A percentile compares a stretch with the other conserved stretches of the same genome.
Evolutionary conservation across 2,329 filamentous ascomycete species (phyloP).

Genomic region (Truncatella angustata): DNA sequence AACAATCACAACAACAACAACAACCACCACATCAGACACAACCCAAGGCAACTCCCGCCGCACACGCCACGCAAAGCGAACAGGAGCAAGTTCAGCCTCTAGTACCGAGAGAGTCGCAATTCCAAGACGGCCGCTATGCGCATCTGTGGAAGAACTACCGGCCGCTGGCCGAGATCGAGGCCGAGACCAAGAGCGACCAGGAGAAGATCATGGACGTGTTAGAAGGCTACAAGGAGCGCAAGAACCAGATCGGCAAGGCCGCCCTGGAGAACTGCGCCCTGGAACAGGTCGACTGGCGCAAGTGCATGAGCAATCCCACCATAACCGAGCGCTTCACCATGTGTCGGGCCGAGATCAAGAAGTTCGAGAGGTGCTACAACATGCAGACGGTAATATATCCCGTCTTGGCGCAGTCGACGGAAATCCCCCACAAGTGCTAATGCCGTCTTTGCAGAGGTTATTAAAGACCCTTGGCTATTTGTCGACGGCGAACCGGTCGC

Average conservation of each 20-base stretch:
- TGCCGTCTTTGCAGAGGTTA: conserved; percentile 60
- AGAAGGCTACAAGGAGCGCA: conserved; percentile 80
- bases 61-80: conserved; percentile 7
- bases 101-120: conserved; percentile 52
- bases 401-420: background rate
- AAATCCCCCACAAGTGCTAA: background rate
- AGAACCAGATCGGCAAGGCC: conserved; percentile 71
- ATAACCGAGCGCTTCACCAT: conserved; percentile 70
- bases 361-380: conserved; percentile 82
- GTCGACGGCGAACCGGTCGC: conserved; percentile 60
- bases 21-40: conserved; percentile 5
- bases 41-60: background rate
- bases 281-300: conserved; percentile 78
- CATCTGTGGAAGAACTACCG: conserved; percentile 92
- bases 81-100: conserved; percentile 15
- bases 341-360: conserved; percentile 74
- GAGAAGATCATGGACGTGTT: conserved; percentile 80
- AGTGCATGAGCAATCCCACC: conserved; percentile 75
- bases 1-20: background rate
- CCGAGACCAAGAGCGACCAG: conserved; percentile 68
- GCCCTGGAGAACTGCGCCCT: conserved; percentile 92
- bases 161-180: conserved; percentile 68
- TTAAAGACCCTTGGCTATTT: conserved; percentile 89
- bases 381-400: conserved; percentile 69
- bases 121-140: conserved; percentile 65